Percentiles rank a stretch among this genome's conserved stretches.
phyloP scores from a whole-genome alignment of 768 basidiomycete genomes.

The Suillus clintonianus region DNA sequence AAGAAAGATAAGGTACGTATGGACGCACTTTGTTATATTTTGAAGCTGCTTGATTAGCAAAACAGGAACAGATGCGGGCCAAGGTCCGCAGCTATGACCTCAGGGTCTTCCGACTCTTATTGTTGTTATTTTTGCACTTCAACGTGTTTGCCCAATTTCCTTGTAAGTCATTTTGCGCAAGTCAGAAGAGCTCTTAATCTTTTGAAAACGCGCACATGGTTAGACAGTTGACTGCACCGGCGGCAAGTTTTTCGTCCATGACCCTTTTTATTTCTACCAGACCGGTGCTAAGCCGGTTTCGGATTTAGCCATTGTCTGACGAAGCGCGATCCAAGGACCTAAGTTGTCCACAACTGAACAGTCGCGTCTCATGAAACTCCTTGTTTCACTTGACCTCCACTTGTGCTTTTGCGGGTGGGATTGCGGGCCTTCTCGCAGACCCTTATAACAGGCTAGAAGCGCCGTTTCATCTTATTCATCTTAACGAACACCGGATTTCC shows the following conservation, averaged over 20 bases:
- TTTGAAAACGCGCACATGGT: slow-evolving; percentile 7
- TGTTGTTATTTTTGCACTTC: slow-evolving; percentile 21
- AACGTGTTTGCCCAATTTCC: slow-evolving; percentile 6
- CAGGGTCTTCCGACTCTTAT: no score
- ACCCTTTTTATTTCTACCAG: slow-evolving; percentile 10
- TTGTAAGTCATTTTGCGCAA: slow-evolving; percentile 15
- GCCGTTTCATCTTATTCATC: neutral
- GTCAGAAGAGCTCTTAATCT: slow-evolving; percentile 6
- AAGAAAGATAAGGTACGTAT: slow-evolving; percentile 32
- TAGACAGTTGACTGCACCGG: slow-evolving; percentile 17
- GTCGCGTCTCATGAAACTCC: slow-evolving; percentile 4
- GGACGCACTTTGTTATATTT: slow-evolving; percentile 9
- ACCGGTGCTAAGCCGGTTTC: slow-evolving; percentile 38
- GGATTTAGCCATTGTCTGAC: slow-evolving; percentile 34
- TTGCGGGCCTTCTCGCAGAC: no score
- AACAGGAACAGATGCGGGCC: neutral
- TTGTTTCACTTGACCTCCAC: slow-evolving; percentile 2
- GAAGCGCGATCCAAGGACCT: slow-evolving; percentile 15
- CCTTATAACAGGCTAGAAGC: neutral
- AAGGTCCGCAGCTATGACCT: slow-evolving; percentile 16
- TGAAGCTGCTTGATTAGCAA: neutral
- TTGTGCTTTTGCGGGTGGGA: slow-evolving; percentile 13
- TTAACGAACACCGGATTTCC: neutral
- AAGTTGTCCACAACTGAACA: slow-evolving; percentile 20
- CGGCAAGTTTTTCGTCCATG: slow-evolving; percentile 22